Evolutionary conservation across 805 yeast species (phyloP), one percentile per base, ranked within the genome.

Genomic region (Myxozyma mucilagina): DNA sequence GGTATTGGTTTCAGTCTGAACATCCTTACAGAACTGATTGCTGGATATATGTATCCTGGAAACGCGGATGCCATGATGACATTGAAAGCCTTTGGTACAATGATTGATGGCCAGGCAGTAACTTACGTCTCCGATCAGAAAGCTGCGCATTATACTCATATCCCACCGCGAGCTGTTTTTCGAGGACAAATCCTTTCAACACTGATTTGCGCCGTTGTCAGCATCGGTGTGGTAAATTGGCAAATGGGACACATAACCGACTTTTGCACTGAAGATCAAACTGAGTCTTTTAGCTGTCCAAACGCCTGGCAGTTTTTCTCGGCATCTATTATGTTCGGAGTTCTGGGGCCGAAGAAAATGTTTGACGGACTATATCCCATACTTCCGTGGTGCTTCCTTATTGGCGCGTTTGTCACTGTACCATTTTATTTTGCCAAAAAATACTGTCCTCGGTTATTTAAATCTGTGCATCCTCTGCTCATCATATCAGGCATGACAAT

Each of bases 1-100:
- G 87, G 87, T 74, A 80, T 76, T 49, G 68, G 79, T 1, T 80
- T 85, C 59, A 87, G 87, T 11, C 74, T 86, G 63, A 83, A 83
- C 67, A 89, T 85, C 4, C 71, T 87, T 56, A 81, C 86, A 2
- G 90, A 86, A 69, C 74, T 87, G 62, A 79, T 87, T 47, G 82
- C 83, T 32, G 90, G 90, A 1, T 86, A 84, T 71, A 79, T 86
- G 61, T 76, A 82, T 11, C 89, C 89, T 3, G 89, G 85, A 1
- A 74, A 76, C 51, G 82, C 90, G 0, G 72, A 84, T 16, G 87
- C 88, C 0, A 79, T 84, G 73, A 83, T 87, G 79, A 79, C 82
- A 66, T 78, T 84, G 75, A 85, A 84, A 72, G 81, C 57, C 5
- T 53, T 34, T 38, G 57, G 57, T 18, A 48, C 35, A 4, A 38